Evolutionary conservation across 2,329 filamentous ascomycete species (phyloP).

Genomic region (Clonostachys sp.): DNA sequence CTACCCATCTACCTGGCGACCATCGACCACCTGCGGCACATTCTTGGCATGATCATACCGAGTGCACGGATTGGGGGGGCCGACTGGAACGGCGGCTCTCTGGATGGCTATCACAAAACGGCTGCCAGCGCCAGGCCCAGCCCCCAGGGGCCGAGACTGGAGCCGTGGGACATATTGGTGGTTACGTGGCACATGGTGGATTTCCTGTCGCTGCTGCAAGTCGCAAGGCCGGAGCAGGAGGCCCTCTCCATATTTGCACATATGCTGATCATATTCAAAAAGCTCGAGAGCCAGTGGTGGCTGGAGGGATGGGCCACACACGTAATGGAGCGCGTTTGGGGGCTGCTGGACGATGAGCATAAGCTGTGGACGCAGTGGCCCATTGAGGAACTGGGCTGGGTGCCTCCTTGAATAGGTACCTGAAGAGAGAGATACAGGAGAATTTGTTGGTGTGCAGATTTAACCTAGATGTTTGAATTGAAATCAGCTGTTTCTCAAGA

Average conservation of each 20-base stretch:
- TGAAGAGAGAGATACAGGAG: neutral
- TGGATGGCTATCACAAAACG: too few relatives aligned
- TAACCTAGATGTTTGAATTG: too few relatives aligned
- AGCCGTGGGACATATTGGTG: slow-evolving; percentile 30
- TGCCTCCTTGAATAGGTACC: slow-evolving; percentile 1
- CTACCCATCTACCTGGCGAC: slow-evolving; percentile 9
- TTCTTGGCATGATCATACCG: slow-evolving; percentile 5
- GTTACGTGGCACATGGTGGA: slow-evolving; percentile 30
- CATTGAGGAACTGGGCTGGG: slow-evolving; percentile 17
- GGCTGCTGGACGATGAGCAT: slow-evolving; percentile 27
- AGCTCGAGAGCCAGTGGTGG: slow-evolving; percentile 26
- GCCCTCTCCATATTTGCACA: slow-evolving; percentile 26
- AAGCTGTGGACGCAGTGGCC: slow-evolving; percentile 23
- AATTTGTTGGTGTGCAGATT: too few relatives aligned
- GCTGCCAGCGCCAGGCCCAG: too few relatives aligned
- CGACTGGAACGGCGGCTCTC: neutral
- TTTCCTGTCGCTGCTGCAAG: slow-evolving; percentile 24
- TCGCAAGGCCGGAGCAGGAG: slow-evolving; percentile 13
- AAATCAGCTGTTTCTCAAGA: too few relatives aligned
- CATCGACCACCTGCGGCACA: slow-evolving; percentile 11
- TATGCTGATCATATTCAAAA: slow-evolving; percentile 23
- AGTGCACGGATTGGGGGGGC: neutral
- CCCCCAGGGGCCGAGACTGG: slow-evolving; percentile 9
- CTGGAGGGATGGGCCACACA: slow-evolving; percentile 26
- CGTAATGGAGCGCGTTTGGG: slow-evolving; percentile 21